phyloP scores from a whole-genome alignment of 192 early-diverging fungal genomes.

The Spizellomyces sp. region DNA sequence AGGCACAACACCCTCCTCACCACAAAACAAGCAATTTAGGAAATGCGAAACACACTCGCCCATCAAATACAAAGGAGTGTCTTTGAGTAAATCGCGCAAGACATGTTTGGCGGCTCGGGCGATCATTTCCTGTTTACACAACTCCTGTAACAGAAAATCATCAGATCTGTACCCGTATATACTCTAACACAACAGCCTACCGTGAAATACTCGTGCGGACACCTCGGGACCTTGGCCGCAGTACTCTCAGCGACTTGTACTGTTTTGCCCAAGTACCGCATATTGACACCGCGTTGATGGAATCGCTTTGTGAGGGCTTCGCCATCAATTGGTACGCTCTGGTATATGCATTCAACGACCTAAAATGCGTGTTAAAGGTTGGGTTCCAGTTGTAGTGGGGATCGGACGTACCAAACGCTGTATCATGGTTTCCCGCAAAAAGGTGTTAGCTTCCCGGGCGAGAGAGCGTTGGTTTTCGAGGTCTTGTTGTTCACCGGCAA shows the following conservation, averaged over 20 bases:
- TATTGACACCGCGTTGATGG: conserved; percentile 96
- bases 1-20: conserved; percentile 35
- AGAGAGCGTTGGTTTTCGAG: conserved; percentile 57
- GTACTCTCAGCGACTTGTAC: conserved; percentile 64
- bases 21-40: conserved; percentile 75
- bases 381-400: too few species aligned
- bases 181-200: conserved; percentile 25
- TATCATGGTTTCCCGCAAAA: conserved; percentile 67
- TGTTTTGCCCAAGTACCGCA: conserved; percentile 90
- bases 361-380: too few species aligned
- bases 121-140: conserved; percentile 87
- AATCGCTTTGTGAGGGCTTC: conserved; percentile 75
- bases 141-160: conserved; percentile 9
- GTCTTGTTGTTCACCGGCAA: conserved; percentile 43
- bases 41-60: conserved; percentile 75
- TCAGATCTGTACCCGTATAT: background rate
- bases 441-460: conserved; percentile 71
- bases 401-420: background rate
- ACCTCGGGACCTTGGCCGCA: conserved; percentile 49
- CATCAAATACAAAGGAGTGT: conserved; percentile 58
- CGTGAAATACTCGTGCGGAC: conserved; percentile 47
- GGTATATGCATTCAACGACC: conserved; percentile 39
- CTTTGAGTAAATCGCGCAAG: conserved; percentile 66
- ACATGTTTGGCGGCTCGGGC: conserved; percentile 84
- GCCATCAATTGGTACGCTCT: conserved; percentile 69